These are phyloP conservation scores for Trametes polyzona DNA, from an alignment of 1,284 basidiomycete species.

Conservation along the genomic window DNA sequence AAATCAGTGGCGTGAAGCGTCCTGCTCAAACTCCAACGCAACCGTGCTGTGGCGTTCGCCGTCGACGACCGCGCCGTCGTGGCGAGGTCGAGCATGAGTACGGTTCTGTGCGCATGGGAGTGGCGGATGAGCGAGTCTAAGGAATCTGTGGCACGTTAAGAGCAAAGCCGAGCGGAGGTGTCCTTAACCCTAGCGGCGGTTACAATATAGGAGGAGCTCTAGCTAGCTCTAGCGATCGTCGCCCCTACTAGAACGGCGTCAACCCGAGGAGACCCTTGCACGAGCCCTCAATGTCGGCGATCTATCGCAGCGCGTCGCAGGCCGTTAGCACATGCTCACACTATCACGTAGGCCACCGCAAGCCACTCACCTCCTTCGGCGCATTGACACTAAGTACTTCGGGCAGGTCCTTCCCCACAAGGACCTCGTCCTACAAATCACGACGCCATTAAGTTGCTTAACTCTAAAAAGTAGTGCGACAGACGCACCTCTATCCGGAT, in stretches of 20 bases:
- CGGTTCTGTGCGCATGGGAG: too few species aligned
- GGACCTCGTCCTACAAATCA: conserved; percentile 74
- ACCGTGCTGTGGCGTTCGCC: not conserved
- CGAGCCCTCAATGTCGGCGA: conserved; percentile 85
- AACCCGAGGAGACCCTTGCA: conserved; percentile 79
- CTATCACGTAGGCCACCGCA: not conserved
- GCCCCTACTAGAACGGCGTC: conserved; percentile 59
- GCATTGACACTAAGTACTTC: conserved; percentile 76
- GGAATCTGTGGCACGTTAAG: not conserved
- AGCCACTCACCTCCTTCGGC: conserved; percentile 78
- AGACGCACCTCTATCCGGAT: conserved; percentile 82
- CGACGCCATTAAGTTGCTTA: not conserved
- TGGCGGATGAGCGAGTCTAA: not conserved
- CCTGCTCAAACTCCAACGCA: too few species aligned
- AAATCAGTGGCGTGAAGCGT: not conserved
- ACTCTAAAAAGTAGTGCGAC: not conserved
- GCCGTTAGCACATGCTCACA: not conserved
- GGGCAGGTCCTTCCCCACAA: conserved; percentile 72
- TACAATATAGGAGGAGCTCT: not conserved
- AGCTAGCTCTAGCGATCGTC: not conserved
- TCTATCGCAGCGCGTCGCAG: conserved; percentile 45
- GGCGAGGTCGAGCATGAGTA: too few species aligned
- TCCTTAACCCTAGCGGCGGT: not conserved
- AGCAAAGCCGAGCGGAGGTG: not conserved
- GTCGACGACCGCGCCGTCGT: too few species aligned